Base-by-base conservation (phyloP, 1,139 yeast genomes). In the Cylindricascospora bacillispora region DNA sequence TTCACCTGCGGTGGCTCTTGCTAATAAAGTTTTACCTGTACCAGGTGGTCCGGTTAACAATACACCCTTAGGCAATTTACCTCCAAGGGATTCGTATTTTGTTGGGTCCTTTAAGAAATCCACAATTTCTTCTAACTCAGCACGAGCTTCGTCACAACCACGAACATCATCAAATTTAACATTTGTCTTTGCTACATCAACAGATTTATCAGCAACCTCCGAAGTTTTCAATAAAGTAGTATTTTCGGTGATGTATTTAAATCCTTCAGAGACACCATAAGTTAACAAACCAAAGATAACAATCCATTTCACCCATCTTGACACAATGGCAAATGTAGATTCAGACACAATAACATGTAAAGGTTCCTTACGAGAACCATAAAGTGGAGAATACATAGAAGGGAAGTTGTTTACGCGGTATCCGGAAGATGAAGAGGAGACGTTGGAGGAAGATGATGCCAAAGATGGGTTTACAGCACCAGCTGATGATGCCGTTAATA, bases 1-100 rank as follows among this genome's bases (percentile, higher is more conserved):
- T 58, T 92, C 98, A 37, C 98, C 98, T 7, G 99, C 99, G 23
- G 95, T 93, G 13, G 99, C 98, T 45, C 98, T 72, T 1, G 98
- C 98, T 39, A 92, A 68, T 40, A 92, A 63, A 1, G 99, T 92
- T 57, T 92, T 92, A 70, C 99, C 99, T 5, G 99, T 92, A 60
- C 99, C 99, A 23, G 99, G 99, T 23, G 99, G 99, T 27, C 99
- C 99, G 5, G 98, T 89, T 40, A 92, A 65, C 35, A 92, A 62
- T 4, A 92, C 93, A 63, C 99, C 99, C 56, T 86, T 89, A 34
- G 98, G 98, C 44, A 92, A 65, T 56, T 85, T 85, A 32, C 98
- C 99, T 40, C 99, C 99, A 31, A 92, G 67, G 1, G 94, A 93
- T 26, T 97, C 92, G 59, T 85, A 92, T 55, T 82, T 82, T 13